Conservation (phyloP, 805 yeast genomes). For the Wickerhamomyces bovis region DNA sequence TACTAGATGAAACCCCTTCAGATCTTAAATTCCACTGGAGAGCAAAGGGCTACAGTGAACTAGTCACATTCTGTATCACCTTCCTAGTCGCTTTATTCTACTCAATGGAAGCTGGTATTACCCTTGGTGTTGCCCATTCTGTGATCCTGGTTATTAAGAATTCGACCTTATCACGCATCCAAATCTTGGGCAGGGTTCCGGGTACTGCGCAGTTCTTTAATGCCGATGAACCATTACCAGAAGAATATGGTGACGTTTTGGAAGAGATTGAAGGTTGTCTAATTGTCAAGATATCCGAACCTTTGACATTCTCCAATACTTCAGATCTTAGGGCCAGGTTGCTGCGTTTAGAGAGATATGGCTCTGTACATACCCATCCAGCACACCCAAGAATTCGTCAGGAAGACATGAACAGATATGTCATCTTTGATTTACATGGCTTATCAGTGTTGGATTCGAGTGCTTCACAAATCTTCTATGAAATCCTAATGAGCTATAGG, state of each 20-base stretch:
- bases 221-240: conserved; percentile 55
- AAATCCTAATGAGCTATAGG: conserved; percentile 53
- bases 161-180: conserved; percentile 78
- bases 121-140: conserved; percentile 80
- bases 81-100: conserved; percentile 56
- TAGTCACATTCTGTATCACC: conserved; percentile 62
- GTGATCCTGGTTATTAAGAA: conserved; percentile 73
- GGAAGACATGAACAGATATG: conserved; percentile 41
- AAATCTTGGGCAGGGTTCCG: conserved; percentile 66
- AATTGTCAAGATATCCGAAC: conserved; percentile 80
- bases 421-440: conserved; percentile 76
- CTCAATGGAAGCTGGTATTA: conserved; percentile 86
- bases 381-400: conserved; percentile 51
- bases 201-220: conserved; percentile 59
- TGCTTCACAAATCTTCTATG: conserved; percentile 66
- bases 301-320: conserved; percentile 81
- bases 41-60: conserved; percentile 72
- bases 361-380: conserved; percentile 72
- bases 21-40: conserved; percentile 69
- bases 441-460: conserved; percentile 77
- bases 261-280: conserved; percentile 64
- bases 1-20: conserved; percentile 78
- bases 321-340: conserved; percentile 67
- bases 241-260: conserved; percentile 21
- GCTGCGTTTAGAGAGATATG: conserved; percentile 67